Evolutionary conservation across 2,329 filamentous ascomycete species (phyloP).

Genomic region (Fusarium fujikuroi): DNA sequence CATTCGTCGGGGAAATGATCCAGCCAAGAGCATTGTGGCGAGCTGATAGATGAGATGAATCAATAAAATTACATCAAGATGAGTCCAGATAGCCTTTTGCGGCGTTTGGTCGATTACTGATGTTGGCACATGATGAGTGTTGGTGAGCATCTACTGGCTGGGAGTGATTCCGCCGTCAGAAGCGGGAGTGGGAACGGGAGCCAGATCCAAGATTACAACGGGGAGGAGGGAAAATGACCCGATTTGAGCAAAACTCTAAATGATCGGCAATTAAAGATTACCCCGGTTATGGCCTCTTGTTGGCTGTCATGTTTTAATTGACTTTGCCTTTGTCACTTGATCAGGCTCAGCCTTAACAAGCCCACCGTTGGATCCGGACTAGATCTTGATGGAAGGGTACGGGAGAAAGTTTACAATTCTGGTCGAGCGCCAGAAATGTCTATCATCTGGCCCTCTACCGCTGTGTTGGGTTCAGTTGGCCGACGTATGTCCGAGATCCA

Average conservation of each 20-base stretch:
- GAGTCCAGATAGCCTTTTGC: slow-evolving; percentile 1
- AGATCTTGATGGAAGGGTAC: not conserved
- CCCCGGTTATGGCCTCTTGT: not conserved
- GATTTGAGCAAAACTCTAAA: slow-evolving; percentile 20
- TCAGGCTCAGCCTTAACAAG: slow-evolving; percentile 9
- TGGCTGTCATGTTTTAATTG: not conserved
- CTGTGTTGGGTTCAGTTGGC: slow-evolving; percentile 1
- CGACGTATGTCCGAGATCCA: not conserved
- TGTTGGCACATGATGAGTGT: slow-evolving; percentile 10
- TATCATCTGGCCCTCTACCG: not conserved
- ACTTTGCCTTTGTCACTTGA: slow-evolving; percentile 16
- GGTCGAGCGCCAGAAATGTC: not conserved
- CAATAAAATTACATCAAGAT: not conserved
- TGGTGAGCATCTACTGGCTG: slow-evolving; percentile 15
- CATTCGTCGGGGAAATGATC: not conserved
- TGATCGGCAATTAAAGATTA: not conserved
- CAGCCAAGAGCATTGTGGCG: not conserved
- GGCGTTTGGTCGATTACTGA: not conserved
- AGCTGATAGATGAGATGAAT: not conserved
- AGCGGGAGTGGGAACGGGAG: slow-evolving; percentile 30
- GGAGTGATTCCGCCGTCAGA: slow-evolving; percentile 12
- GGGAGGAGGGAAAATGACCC: slow-evolving; percentile 5
- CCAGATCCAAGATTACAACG: slow-evolving; percentile 21
- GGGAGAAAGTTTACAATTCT: not conserved
- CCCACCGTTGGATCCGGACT: not conserved